phyloP scores from a whole-genome alignment of 2,329 filamentous ascomycete genomes.

The Aspergillus brunneoviolaceus region DNA sequence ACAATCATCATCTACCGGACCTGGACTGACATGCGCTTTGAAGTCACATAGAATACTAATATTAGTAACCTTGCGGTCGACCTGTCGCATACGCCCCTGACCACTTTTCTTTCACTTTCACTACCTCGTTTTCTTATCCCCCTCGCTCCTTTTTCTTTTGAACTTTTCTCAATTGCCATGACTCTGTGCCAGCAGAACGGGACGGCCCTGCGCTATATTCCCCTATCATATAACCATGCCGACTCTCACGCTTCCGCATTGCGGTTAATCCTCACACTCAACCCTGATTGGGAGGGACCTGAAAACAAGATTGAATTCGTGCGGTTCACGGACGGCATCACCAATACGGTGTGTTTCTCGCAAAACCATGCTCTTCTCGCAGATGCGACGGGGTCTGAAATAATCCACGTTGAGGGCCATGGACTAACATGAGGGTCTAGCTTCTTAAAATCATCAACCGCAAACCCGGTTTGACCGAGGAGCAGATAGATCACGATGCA shows the following conservation, averaged over 20 bases:
- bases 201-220: constrained; percentile 55
- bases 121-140: not conserved
- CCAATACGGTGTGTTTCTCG: constrained; percentile 69
- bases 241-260: constrained; percentile 78
- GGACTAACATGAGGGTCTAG: constrained; percentile 34
- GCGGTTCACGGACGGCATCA: constrained; percentile 96
- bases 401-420: not conserved
- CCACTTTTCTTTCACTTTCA: not conserved
- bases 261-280: constrained; percentile 73
- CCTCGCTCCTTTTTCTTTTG: not conserved
- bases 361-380: not conserved
- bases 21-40: not conserved
- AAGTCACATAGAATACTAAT: not conserved
- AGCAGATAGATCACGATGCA: constrained; percentile 78
- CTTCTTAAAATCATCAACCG: constrained; percentile 53
- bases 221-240: constrained; percentile 73
- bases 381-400: not conserved
- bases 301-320: constrained; percentile 78
- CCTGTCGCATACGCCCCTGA: not conserved
- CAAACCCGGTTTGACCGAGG: constrained; percentile 65
- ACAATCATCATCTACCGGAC: not conserved
- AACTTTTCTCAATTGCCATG: not conserved
- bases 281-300: constrained; percentile 76
- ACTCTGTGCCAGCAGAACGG: not conserved
- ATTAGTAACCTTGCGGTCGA: not conserved